Base-by-base conservation (phyloP, 371 early-diverging fungal genomes). In the Mortierella sp. region DNA sequence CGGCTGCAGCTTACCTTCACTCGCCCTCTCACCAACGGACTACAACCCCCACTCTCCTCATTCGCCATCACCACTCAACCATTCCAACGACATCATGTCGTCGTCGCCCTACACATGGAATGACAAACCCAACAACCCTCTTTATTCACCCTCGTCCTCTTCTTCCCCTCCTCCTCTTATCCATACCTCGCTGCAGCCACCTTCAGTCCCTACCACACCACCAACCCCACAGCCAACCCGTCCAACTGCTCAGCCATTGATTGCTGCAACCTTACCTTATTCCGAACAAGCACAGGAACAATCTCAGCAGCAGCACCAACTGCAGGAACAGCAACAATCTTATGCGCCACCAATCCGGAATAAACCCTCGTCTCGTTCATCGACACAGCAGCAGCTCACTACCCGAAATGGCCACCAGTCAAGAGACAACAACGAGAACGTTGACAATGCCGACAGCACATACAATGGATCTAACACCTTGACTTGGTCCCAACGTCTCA, bases 401-500 rank as follows among this genome's bases (percentile, higher is more conserved):
- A 18, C 18, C 24, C 38, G 3, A 21, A 54, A 24, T 54, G 54
- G 5, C 24, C 54, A 6, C 24, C 68, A 41, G 41, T 68, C 68
- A 21, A 38, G 41, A 46, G 32, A n/a, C 10, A 56, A 32, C 56
- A 24, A 35, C 70, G 29, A 75, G 35, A 43, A 71, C 76, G 32
- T 44, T 32, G 76, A 46, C 2, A 43, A 70, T n/a, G 49, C 60
- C 3, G 76, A 70, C 21, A 70, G 29, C 38, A 44, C 79, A 0
- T 24, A 60, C n/a, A 43, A 73, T n/a, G 65, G 48, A 10, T 68
- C 68, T 16, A 1, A 70, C 6, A 77, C 56, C 2, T 54, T 65
- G 11, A 73, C 81, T 8, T 81, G 84, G 81, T 55, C 80, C 18
- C 78, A 75, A 12, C 80, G 81, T 10, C 44, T 81, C 41, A 65